Evolutionary conservation across 345 rosid species (phyloP), one percentile per base, ranked within the genome.

Genomic region (Geranium rotundifolium): DNA sequence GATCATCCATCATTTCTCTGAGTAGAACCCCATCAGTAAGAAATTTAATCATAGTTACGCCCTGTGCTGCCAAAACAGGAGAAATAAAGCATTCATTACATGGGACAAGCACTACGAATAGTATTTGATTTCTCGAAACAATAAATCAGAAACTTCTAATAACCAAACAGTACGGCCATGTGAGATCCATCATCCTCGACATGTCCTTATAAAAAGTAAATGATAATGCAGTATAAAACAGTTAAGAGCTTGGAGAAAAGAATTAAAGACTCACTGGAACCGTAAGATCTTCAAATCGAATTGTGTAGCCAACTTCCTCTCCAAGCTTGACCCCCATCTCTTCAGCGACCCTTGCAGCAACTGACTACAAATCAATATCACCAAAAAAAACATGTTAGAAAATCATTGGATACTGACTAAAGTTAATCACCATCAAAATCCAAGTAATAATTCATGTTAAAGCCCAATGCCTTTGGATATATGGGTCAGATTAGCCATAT

Each of bases 1-100:
- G 98, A 84, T 92, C 98, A 59, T 84, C 97, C 98, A 92, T 92
- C 97, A 92, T 86, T 77, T 92, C 98, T 75, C 97, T 83, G 15
- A 93, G 86, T 54, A 93, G 75, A 12, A 93, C 91, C 61, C 97
- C 97, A 77, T 90, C 99, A 0, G 97, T 93, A 59, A 90, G 95
- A 81, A 93, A 93, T 67, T 93, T 93, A 62, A 90, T 86, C 68
- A 62, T 71, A 37, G 98, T 87, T 65, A 75, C 78, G 74, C 76
- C 91, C 96, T 92, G 85, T 70, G 64, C 52, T 73, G 76, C 67
- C 87, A 65, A 75, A 70, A 73, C 14, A 62, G 59, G 56, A 64
- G 50, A 62, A 3, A 19, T 62, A 18, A 56, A 63, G 41, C 41
- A 34, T 34, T 34, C 41, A 34, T 34, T 34, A 34, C 10, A 34